Evolutionary conservation across 768 basidiomycete species (phyloP).

Genomic region (Rhodosporidiobolus sp.): DNA sequence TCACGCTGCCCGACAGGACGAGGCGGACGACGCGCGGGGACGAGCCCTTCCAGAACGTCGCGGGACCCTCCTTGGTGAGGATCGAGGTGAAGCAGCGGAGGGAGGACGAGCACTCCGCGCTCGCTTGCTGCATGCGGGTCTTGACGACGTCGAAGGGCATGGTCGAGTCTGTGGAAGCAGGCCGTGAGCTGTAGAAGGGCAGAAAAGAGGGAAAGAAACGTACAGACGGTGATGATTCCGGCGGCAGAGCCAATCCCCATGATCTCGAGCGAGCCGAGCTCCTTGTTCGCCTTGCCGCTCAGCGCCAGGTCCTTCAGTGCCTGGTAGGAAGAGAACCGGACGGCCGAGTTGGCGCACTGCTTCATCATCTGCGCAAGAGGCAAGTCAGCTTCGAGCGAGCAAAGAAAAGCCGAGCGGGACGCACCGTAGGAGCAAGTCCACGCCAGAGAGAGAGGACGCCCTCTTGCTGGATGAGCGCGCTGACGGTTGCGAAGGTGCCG

Average conservation of each 20-base stretch:
- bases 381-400: no score
- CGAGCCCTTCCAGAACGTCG: conserved; percentile 27
- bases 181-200: background rate
- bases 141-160: background rate
- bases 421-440: background rate
- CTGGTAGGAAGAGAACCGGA: background rate
- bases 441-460: background rate
- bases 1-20: conserved; percentile 14
- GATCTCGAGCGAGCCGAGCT: background rate
- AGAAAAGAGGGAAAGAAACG: background rate
- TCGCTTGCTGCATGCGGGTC: background rate
- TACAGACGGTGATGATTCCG: conserved; percentile 3
- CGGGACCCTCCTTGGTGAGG: conserved; percentile 4
- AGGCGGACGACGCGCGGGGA: conserved; percentile 22
- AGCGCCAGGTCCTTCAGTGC: background rate
- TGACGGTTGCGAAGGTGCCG: background rate
- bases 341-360: conserved; percentile 6
- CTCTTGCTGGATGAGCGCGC: background rate
- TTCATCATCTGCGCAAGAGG: background rate
- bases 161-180: background rate
- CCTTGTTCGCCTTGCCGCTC: background rate
- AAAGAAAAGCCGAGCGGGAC: background rate
- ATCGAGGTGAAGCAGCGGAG: no score
- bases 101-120: background rate
- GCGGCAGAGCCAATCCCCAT: background rate